phyloP scores from a whole-genome alignment of 352 stramenopile species.

The Albugo candida region DNA sequence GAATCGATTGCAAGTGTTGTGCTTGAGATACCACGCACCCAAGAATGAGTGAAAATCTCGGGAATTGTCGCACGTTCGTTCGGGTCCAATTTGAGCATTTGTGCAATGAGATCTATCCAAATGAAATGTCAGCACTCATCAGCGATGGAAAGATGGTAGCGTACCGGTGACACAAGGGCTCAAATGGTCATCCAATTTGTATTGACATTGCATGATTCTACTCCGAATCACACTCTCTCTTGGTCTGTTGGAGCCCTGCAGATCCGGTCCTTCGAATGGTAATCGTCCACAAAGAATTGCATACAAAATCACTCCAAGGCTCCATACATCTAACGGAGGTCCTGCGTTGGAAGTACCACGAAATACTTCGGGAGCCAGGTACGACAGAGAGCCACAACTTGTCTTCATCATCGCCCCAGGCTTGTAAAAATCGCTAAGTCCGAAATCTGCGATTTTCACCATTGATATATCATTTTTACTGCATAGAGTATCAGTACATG shows the following conservation, averaged over 20 bases:
- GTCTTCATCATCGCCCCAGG: conserved; percentile 78
- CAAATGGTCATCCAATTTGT: conserved; percentile 57
- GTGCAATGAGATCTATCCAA: conserved; percentile 34
- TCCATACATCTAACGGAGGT: conserved; percentile 82
- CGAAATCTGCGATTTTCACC: conserved; percentile 79
- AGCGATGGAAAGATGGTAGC: neutral
- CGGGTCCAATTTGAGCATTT: conserved; percentile 67
- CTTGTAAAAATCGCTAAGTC: conserved; percentile 75
- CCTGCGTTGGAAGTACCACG: conserved; percentile 60
- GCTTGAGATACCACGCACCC: conserved; percentile 21
- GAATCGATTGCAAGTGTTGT: neutral
- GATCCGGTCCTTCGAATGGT: conserved; percentile 64
- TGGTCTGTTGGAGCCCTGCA: conserved; percentile 51
- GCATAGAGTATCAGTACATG: neutral
- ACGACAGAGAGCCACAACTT: conserved; percentile 73
- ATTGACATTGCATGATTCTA: conserved; percentile 71
- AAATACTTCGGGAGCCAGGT: conserved; percentile 75
- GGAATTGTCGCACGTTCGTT: conserved; percentile 63
- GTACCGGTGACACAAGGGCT: conserved; percentile 34
- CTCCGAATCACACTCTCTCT: conserved; percentile 69
- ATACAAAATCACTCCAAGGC: conserved; percentile 76
- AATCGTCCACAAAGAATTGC: conserved; percentile 62
- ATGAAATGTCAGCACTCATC: conserved; percentile 1
- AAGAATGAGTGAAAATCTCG: conserved; percentile 72
- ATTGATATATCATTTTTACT: conserved; percentile 66